A percentile compares a stretch with the other conserved stretches of the same genome.
Evolutionary conservation across 345 rosid genomes (phyloP).

Genomic region (Hibiscus mutabilis): DNA sequence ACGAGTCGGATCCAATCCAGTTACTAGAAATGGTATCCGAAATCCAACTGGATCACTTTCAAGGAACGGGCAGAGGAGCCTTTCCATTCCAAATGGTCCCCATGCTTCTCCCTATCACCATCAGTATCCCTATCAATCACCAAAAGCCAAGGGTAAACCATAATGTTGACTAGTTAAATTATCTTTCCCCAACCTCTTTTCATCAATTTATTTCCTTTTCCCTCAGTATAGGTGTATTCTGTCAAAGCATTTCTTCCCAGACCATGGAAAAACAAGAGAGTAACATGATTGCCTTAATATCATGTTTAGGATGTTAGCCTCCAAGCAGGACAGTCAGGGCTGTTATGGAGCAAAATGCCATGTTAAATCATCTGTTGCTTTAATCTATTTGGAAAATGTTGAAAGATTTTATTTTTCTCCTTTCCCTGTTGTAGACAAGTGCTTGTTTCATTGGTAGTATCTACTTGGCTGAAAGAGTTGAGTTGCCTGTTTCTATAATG

Average conservation of each 20-base stretch:
- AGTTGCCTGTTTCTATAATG: background rate
- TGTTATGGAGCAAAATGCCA: conserved; percentile 13
- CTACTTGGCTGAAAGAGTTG: background rate
- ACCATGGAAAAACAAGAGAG: conserved; percentile 25
- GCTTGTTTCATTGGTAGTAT: background rate
- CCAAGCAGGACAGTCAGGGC: no score
- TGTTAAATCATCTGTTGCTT: conserved; percentile 11
- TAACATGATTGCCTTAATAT: conserved; percentile 16
- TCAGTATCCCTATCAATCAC: conserved; percentile 53
- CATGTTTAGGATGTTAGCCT: conserved; percentile 6
- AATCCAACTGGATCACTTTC: conserved; percentile 33
- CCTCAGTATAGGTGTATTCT: conserved; percentile 29
- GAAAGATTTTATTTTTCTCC: background rate
- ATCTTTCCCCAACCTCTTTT: conserved; percentile 12
- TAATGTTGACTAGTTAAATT: conserved; percentile 20
- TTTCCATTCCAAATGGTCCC: conserved; percentile 69
- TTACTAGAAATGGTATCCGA: conserved; percentile 35
- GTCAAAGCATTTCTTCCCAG: conserved; percentile 30
- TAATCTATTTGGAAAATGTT: conserved; percentile 22
- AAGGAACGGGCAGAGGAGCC: conserved; percentile 63
- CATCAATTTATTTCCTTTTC: conserved; percentile 8
- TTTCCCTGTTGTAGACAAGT: background rate
- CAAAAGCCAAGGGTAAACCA: conserved; percentile 51
- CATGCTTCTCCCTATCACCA: conserved; percentile 59
- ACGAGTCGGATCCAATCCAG: conserved; percentile 30